Percentiles rank a stretch among this genome's conserved stretches.
Conservation (phyloP, 768 basidiomycete species). For the Pluteus cervinus region DNA sequence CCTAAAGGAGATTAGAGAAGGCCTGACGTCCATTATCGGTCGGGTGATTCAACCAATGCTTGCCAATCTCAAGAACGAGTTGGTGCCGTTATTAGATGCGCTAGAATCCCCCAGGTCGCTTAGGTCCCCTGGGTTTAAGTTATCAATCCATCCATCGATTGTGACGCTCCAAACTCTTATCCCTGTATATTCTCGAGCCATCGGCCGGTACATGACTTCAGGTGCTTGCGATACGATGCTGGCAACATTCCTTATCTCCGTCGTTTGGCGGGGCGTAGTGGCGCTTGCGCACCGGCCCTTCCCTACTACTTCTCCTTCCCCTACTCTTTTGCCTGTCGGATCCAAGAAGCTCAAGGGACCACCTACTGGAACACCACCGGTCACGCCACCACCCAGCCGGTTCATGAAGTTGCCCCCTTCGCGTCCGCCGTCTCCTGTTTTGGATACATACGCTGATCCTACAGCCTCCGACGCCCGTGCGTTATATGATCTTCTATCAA, state of each 20-base stretch:
- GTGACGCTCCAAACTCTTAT: conserved; percentile 48
- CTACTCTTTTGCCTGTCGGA: conserved; percentile 22
- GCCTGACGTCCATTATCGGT: conserved; percentile 60
- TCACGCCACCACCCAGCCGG: conserved; percentile 49
- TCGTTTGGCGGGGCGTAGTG: conserved; percentile 71
- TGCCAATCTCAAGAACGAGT: conserved; percentile 50
- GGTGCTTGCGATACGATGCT: conserved; percentile 52
- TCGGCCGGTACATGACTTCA: conserved; percentile 50
- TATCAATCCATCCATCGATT: conserved; percentile 54
- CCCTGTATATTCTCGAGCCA: conserved; percentile 54
- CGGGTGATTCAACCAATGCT: conserved; percentile 64
- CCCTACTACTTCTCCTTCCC: conserved; percentile 31
- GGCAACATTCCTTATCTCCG: conserved; percentile 65
- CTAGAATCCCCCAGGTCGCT: conserved; percentile 43
- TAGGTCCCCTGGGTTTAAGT: conserved; percentile 12
- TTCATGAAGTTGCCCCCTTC: conserved; percentile 70
- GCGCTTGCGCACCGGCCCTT: conserved; percentile 61
- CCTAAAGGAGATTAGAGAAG: conserved; percentile 62
- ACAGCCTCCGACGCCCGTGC: conserved; percentile 54
- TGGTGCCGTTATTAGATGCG: conserved; percentile 56
- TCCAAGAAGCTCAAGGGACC: conserved; percentile 38
- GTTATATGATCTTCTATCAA: conserved; percentile 53
- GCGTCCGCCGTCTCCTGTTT: conserved; percentile 60
- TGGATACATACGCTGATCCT: conserved; percentile 27
- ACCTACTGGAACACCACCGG: conserved; percentile 39